Conservation (phyloP, 306 rosid species). For the Notholithocarpus densiflorus region DNA sequence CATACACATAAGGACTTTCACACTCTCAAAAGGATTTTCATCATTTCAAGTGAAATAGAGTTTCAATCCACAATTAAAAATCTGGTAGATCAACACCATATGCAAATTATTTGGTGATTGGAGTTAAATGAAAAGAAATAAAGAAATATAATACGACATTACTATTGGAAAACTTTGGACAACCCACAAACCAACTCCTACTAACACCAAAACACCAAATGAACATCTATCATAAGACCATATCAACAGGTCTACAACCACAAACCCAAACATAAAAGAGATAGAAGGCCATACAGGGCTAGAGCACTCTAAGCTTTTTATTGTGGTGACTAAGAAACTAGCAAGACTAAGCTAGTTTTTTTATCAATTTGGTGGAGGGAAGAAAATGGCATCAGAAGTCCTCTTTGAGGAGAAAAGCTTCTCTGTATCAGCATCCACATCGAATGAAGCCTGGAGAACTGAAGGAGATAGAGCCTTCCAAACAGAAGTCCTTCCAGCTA, state of each 20-base stretch:
- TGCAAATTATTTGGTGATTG: not conserved
- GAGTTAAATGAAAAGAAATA: not conserved
- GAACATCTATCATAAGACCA: too few species aligned
- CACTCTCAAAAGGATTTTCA: too few species aligned
- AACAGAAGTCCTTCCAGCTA: constrained; percentile 70
- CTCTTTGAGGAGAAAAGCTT: constrained; percentile 74
- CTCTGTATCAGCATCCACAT: constrained; percentile 62
- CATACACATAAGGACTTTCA: too few species aligned
- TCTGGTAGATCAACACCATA: too few species aligned
- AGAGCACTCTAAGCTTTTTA: constrained; percentile 8
- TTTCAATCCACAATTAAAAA: too few species aligned
- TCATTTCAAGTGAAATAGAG: too few species aligned
- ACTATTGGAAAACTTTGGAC: too few species aligned
- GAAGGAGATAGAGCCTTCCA: constrained; percentile 79
- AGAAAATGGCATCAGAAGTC: constrained; percentile 68
- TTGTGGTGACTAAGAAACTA: constrained; percentile 8
- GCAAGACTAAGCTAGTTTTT: not conserved
- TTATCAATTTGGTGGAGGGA: constrained; percentile 68
- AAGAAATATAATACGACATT: too few species aligned
- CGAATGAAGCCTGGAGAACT: constrained; percentile 67
- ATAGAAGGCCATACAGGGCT: not conserved
- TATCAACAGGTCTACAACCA: not conserved
- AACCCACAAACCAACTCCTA: too few species aligned
- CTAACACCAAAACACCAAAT: too few species aligned
- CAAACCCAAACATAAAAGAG: not conserved